Percentiles rank a stretch among this genome's conserved stretches.
These are phyloP conservation scores for Saturnispora mendoncae DNA, from an alignment of 805 yeast genomes.

Conservation along the genomic window DNA sequence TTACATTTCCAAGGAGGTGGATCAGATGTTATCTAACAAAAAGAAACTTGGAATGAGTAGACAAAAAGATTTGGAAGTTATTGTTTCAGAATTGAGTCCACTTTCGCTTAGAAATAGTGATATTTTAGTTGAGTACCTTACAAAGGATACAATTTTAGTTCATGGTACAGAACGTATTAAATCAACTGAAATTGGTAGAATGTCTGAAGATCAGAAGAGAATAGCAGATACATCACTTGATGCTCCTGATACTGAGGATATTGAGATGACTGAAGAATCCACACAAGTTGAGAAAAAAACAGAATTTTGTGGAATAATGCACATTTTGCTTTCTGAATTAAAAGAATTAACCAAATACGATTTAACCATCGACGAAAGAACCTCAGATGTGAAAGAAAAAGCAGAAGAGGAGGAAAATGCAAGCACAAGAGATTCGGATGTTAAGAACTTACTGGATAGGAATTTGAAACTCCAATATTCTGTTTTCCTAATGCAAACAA, in stretches of 20 bases:
- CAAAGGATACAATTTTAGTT: conserved; percentile 13
- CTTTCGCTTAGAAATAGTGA: conserved; percentile 33
- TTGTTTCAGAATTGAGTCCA: conserved; percentile 43
- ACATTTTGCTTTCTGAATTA: conserved; percentile 53
- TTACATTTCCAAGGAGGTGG: conserved; percentile 44
- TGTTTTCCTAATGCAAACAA: conserved; percentile 55
- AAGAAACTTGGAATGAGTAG: conserved; percentile 10
- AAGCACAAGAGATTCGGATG: conserved; percentile 40
- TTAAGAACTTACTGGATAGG: conserved; percentile 26
- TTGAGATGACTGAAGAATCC: conserved; percentile 16
- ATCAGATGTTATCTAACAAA: conserved; percentile 30
- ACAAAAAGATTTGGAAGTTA: conserved; percentile 32
- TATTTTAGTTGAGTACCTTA: conserved; percentile 20
- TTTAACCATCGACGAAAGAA: conserved; percentile 16
- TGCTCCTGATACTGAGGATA: conserved; percentile 19
- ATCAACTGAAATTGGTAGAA: conserved; percentile 13
- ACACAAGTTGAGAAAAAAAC: conserved; percentile 14
- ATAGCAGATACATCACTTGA: conserved; percentile 2
- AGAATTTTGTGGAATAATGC: conserved; percentile 47
- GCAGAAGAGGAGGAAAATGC: conserved; percentile 17
- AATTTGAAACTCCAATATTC: conserved; percentile 36
- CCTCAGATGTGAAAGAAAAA: conserved; percentile 16
- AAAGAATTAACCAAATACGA: conserved; percentile 34
- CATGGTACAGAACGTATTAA: conserved; percentile 15
- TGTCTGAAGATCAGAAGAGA: conserved; percentile 21